Conservation (phyloP, 2,329 filamentous ascomycete genomes). For the Boeremia exigua region DNA sequence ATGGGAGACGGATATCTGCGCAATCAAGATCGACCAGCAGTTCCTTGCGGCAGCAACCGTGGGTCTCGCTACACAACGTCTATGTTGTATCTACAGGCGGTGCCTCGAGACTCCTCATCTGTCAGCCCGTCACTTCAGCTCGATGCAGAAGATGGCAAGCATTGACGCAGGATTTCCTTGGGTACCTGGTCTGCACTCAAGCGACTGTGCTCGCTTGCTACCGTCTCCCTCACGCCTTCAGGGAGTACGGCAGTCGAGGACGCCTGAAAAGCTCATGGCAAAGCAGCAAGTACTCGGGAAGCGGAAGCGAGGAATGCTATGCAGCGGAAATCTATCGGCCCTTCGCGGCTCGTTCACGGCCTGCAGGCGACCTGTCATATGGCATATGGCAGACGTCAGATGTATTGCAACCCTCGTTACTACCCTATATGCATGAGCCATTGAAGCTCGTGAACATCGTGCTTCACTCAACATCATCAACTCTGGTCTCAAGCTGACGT, state of each 20-base stretch:
- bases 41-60: conserved; percentile 10
- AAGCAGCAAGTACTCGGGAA: neutral
- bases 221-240: neutral
- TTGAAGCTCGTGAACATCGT: neutral
- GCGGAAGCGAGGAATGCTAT: conserved; percentile 11
- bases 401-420: conserved; percentile 21
- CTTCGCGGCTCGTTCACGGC: conserved; percentile 11
- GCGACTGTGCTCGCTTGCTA: neutral
- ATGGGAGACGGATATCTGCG: conserved; percentile 12
- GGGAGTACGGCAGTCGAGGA: neutral
- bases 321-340: conserved; percentile 6
- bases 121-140: neutral
- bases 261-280: neutral
- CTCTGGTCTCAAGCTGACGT: neutral
- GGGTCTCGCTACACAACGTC: conserved; percentile 1
- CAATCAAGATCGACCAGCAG: conserved; percentile 5
- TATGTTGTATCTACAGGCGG: neutral
- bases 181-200: neutral
- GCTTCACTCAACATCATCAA: neutral
- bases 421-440: conserved; percentile 7
- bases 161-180: neutral
- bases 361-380: conserved; percentile 2
- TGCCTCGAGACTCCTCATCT: neutral
- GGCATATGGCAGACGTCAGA: conserved; percentile 13
- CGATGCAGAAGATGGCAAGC: neutral